These are phyloP conservation scores for Aureobasidium uvarum DNA, from an alignment of 2,329 filamentous ascomycete genomes.

Conservation along the genomic window DNA sequence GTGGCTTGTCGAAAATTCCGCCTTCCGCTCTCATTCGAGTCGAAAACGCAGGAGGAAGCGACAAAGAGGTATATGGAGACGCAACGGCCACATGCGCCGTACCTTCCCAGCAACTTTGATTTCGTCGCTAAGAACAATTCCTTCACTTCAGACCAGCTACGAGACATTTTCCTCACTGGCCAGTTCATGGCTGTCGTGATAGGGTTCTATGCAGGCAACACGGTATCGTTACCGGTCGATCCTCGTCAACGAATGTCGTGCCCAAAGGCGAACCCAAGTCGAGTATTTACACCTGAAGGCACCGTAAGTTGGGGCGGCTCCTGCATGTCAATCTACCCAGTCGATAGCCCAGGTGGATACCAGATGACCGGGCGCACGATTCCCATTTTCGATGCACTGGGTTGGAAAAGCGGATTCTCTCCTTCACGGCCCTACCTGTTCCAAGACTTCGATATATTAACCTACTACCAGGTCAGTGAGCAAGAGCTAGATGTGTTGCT, in stretches of 20 bases:
- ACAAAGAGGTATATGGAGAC: conserved; percentile 61
- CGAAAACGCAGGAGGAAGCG: conserved; percentile 50
- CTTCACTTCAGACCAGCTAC: conserved; percentile 50
- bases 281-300: conserved; percentile 58
- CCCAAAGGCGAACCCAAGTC: conserved; percentile 58
- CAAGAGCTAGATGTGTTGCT: conserved; percentile 52
- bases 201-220: conserved; percentile 55
- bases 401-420: conserved; percentile 52
- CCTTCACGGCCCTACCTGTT: conserved; percentile 54
- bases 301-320: conserved; percentile 57
- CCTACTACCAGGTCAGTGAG: conserved; percentile 55
- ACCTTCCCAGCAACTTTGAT: conserved; percentile 61
- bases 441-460: conserved; percentile 57
- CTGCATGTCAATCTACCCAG: conserved; percentile 56
- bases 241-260: conserved; percentile 53
- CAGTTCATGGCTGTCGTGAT: conserved; percentile 55
- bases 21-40: conserved; percentile 47
- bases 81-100: conserved; percentile 60
- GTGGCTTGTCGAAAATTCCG: conserved; percentile 46
- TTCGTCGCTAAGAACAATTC: conserved; percentile 59
- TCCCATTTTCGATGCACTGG: conserved; percentile 54
- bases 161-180: conserved; percentile 52
- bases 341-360: conserved; percentile 58
- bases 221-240: conserved; percentile 54
- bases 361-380: conserved; percentile 54